Conservation (phyloP, 805 yeast genomes). For the Wickerhamomyces strasburgensis region DNA sequence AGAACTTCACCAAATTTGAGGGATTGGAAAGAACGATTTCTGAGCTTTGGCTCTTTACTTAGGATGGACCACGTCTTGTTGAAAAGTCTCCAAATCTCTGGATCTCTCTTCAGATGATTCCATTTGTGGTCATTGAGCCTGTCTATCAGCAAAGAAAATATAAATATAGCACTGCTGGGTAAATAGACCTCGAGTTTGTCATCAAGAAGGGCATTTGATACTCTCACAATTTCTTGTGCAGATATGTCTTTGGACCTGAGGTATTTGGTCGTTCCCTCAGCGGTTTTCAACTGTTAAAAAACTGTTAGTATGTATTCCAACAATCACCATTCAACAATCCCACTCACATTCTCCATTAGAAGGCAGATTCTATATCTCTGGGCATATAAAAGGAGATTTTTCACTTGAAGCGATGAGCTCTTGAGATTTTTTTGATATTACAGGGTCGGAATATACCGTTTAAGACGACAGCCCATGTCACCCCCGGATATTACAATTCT, state of each 20-base stretch:
- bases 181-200: conserved; percentile 35
- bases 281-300: conserved; percentile 22
- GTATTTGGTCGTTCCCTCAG: conserved; percentile 48
- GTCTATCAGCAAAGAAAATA: conserved; percentile 56
- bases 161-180: conserved; percentile 51
- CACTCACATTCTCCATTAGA: background rate
- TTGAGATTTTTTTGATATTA: conserved; percentile 8
- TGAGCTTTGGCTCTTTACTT: conserved; percentile 26
- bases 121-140: conserved; percentile 47
- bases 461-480: background rate
- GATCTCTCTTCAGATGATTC: conserved; percentile 38
- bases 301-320: conserved; percentile 8
- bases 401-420: conserved; percentile 17
- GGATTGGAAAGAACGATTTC: conserved; percentile 38
- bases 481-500: too few species aligned
- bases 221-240: conserved; percentile 36
- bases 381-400: too few species aligned
- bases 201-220: conserved; percentile 31
- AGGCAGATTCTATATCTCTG: too few species aligned
- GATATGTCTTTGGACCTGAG: conserved; percentile 50
- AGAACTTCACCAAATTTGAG: conserved; percentile 37
- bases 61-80: conserved; percentile 33
- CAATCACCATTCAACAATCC: too few species aligned
- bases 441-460: background rate
- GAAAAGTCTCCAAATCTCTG: conserved; percentile 48